These are phyloP conservation scores for Claviceps quebecensis DNA, from an alignment of 2,329 filamentous ascomycete genomes.

Conservation along the genomic window DNA sequence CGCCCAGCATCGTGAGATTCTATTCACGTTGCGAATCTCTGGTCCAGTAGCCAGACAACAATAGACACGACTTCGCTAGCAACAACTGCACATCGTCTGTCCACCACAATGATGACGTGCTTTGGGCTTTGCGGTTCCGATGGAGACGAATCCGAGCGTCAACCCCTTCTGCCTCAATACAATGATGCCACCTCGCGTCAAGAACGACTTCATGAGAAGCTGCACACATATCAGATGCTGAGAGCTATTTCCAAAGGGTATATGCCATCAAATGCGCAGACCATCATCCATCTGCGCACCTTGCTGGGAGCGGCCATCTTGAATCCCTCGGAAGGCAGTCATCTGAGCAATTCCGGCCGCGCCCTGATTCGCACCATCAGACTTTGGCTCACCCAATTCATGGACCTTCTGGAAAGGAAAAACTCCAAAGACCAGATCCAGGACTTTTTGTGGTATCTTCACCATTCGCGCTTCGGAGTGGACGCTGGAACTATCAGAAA, in stretches of 20 bases:
- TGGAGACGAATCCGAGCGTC: slow-evolving; percentile 40
- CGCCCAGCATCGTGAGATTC: background rate
- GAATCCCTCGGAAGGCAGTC: slow-evolving; percentile 46
- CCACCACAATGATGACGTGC: slow-evolving; percentile 41
- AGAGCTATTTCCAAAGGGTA: slow-evolving; percentile 69
- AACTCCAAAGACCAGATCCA: slow-evolving; percentile 77
- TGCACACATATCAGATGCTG: slow-evolving; percentile 87
- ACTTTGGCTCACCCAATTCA: slow-evolving; percentile 64
- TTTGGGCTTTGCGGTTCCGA: slow-evolving; percentile 40
- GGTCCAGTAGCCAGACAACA: background rate
- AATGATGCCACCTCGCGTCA: slow-evolving; percentile 69
- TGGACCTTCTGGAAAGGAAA: slow-evolving; percentile 70
- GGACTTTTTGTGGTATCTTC: slow-evolving; percentile 77
- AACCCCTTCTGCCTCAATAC: slow-evolving; percentile 73
- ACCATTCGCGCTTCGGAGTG: slow-evolving; percentile 49
- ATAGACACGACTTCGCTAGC: background rate
- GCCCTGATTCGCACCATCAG: slow-evolving; percentile 58
- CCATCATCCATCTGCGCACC: slow-evolving; percentile 64
- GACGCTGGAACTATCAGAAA: slow-evolving; percentile 17
- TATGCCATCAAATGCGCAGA: slow-evolving; percentile 84
- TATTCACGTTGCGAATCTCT: background rate
- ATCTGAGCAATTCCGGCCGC: slow-evolving; percentile 65
- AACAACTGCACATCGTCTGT: background rate
- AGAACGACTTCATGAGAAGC: slow-evolving; percentile 68
- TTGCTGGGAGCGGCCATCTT: slow-evolving; percentile 66